phyloP scores from a whole-genome alignment of 2,329 filamentous ascomycete species.

The Aspergillus aculeatinus region DNA sequence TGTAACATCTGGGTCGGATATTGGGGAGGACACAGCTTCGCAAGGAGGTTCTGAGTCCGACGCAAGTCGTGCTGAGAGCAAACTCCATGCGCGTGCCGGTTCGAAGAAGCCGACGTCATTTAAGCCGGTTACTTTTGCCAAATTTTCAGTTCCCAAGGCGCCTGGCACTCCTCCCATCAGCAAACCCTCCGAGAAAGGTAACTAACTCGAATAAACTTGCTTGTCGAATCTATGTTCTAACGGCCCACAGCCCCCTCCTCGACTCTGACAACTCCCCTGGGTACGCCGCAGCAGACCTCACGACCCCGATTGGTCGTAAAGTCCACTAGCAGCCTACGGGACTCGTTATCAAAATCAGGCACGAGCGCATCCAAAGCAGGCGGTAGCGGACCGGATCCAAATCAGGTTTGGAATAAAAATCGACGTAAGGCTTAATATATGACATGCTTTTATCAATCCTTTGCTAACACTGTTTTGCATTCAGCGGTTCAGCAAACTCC shows the following conservation, averaged over 20 bases:
- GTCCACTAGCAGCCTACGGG: constrained; percentile 54
- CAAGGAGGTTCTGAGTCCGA: constrained; percentile 62
- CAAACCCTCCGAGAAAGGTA: constrained; percentile 58
- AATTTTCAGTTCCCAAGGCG: constrained; percentile 64
- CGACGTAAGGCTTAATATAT: constrained; percentile 48
- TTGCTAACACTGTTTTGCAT: constrained; percentile 22
- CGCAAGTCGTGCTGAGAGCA: constrained; percentile 56
- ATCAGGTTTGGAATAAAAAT: constrained; percentile 70
- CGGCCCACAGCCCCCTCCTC: constrained; percentile 28
- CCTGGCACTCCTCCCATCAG: constrained; percentile 52
- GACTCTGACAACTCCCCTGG: constrained; percentile 39
- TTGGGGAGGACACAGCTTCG: constrained; percentile 41
- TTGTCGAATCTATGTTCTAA: constrained; percentile 10
- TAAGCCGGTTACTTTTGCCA: constrained; percentile 66
- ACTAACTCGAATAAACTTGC: constrained; percentile 22
- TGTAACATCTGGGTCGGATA: constrained; percentile 35
- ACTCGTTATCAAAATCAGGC: constrained; percentile 51
- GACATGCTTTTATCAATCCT: background rate
- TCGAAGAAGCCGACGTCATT: constrained; percentile 63
- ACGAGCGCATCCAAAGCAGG: constrained; percentile 48
- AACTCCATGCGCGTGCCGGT: constrained; percentile 46
- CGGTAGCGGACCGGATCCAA: constrained; percentile 60
- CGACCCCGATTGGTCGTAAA: constrained; percentile 65
- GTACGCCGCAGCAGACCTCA: constrained; percentile 46
- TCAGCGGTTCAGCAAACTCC: constrained; percentile 55